Evolutionary conservation across 257 asterid species (phyloP), one percentile per base, ranked within the genome.

Genomic region (Capsicum baccatum): DNA sequence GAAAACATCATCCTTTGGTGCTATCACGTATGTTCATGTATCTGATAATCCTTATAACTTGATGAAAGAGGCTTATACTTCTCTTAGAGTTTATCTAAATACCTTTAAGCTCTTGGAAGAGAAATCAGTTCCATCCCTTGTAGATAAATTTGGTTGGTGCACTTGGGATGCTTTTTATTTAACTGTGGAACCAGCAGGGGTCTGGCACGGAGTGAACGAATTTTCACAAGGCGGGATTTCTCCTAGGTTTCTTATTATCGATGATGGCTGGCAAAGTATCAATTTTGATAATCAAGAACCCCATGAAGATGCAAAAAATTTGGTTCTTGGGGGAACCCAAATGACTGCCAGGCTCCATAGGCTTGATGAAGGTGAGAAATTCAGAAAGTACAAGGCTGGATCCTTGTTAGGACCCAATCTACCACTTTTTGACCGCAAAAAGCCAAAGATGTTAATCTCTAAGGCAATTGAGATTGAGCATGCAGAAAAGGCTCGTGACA

Each of bases 231-330:
- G 68, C 21, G 35, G 33, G 11, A n/a, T 71, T 17, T 71, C 96
- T 8, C 93, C 95, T 0, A 91, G 90, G 79, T 92, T 91, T 87
- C 73, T 94, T 81, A 91, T 93, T 86, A 90, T 94, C 68, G 98
- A 94, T 64, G 97, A 94, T 55, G 98, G 97, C n/a, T 94, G 98
- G 98, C 98, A 94, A 86, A 91, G 91, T 19, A 90, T 93, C 21
- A 76, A 76, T 76, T 76, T 83, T 76, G 81, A 76, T 0, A 83
- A 33, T 3, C 93, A 93, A 39, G 87, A 92, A 69, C 90, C 94
- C 3, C 42, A 86, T 79, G 95, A 95, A 50, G 86, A 93, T 68
- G 80, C 78, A 47, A 66, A 48, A 14, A 66, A 87, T 64, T 84
- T 87, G 54, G 88, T 89, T 47, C 76, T 85, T 21, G 90, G 88